Base-by-base conservation (phyloP, 345 rosid genomes). In the Corymbia maculata region DNA sequence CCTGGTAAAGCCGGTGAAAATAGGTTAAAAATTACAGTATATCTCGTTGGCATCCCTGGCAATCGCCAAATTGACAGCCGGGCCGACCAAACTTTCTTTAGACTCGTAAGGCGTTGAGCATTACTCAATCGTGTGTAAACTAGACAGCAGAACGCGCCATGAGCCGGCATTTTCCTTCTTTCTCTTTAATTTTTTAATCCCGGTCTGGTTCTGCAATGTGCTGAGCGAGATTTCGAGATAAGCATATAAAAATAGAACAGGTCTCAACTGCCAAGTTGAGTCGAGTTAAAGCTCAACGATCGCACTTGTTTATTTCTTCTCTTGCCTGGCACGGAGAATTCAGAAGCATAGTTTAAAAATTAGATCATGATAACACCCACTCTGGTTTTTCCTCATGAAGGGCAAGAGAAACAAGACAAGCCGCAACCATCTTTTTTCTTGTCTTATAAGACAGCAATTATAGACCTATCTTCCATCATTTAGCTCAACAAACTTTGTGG, bases 401-500 rank as follows among this genome's bases (percentile, higher is more conserved):
- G 84, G 84, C 47, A 75, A 75, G 49, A 75, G 28, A 17, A 42
- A 75, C 84, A 75, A 42, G 84, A 75, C 84, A 75, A 75, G 84
- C 49, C 12, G 19, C 49, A 19, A 5, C 84, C 26, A 3, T 75
- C 19, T 42, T 36, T 19, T 75, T 42, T 3, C 84, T 75, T 75
- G 84, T 42, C 49, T 75, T 75, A 9, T 5, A 75, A 75, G 84
- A 75, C 49, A 75, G 84, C 84, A 42, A 42, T 42, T 42, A 42
- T 13, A 10, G 84, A 10, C 84, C 28, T 49, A 75, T 75, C 84
- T 88, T 91, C 86, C 88, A 53, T 51, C 85, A n/a, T 91, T 36
- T 89, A 88, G 92, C 89, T 90, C 88, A 88, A 88, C 93, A 28
- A 89, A 88, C 90, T 47, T 30, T 21, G 50, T 42, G 75, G 51